Percentiles rank a stretch among this genome's conserved stretches.
phyloP scores from a whole-genome alignment of 345 rosid genomes.

The Lepidium sativum region DNA sequence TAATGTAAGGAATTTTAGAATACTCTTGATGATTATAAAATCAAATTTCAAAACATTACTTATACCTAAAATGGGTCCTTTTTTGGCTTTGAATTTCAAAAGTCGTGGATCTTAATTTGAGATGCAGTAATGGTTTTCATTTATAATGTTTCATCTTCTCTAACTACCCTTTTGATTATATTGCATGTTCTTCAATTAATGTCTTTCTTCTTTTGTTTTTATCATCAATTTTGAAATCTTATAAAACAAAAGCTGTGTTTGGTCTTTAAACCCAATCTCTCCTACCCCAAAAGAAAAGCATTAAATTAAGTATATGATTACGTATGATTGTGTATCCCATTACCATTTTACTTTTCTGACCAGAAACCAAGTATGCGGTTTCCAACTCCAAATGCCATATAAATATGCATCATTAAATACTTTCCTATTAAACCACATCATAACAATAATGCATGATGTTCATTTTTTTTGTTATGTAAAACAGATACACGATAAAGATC shows the following conservation, averaged over 20 bases:
- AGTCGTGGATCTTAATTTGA: not conserved
- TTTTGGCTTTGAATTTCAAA: not conserved
- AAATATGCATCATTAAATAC: not conserved
- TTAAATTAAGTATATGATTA: not conserved
- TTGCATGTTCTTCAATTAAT: slow-evolving; percentile 14
- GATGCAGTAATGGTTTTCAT: slow-evolving; percentile 16
- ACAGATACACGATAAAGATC: no score
- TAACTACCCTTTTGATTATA: slow-evolving; percentile 11
- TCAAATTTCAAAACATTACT: not conserved
- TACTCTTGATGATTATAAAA: not conserved
- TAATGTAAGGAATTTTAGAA: not conserved
- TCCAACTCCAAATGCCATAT: no score
- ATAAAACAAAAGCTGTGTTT: not conserved
- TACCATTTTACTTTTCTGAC: not conserved
- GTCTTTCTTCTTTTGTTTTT: not conserved
- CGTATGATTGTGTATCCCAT: not conserved
- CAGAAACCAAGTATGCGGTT: not conserved
- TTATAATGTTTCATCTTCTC: slow-evolving; percentile 5
- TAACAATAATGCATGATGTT: no score
- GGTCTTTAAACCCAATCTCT: not conserved
- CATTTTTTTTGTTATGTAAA: no score
- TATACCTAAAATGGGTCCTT: not conserved
- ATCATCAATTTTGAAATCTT: slow-evolving; percentile 4
- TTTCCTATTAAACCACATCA: not conserved
- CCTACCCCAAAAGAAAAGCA: not conserved